Conservation (phyloP, 2,329 filamentous ascomycete species). For the Aspergillus sp. region DNA sequence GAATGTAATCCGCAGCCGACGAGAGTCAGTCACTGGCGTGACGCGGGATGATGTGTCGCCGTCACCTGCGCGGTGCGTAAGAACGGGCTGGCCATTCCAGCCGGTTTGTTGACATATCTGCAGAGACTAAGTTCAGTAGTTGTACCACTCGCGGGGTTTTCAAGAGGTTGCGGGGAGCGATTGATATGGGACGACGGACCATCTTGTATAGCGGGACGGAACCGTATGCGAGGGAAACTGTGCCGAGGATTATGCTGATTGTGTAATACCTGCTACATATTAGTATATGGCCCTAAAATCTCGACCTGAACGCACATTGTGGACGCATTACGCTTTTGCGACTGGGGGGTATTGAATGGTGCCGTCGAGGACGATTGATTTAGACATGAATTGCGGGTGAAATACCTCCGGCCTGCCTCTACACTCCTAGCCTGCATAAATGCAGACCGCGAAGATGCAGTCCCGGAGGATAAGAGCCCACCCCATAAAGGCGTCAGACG, state of each 20-base stretch:
- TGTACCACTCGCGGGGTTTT: not conserved
- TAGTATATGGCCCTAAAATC: slow-evolving; percentile 12
- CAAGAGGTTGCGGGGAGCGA: not conserved
- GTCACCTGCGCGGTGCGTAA: slow-evolving; percentile 68
- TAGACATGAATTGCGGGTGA: slow-evolving; percentile 33
- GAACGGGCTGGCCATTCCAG: slow-evolving; percentile 90
- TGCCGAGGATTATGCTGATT: slow-evolving; percentile 62
- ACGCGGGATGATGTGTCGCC: slow-evolving; percentile 74
- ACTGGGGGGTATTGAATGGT: slow-evolving; percentile 36
- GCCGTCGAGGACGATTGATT: slow-evolving; percentile 27
- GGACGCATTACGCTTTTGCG: slow-evolving; percentile 53
- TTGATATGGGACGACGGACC: slow-evolving; percentile 38
- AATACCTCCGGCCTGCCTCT: slow-evolving; percentile 29
- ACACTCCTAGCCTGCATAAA: slow-evolving; percentile 18
- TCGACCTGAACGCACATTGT: slow-evolving; percentile 40
- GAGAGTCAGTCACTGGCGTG: slow-evolving; percentile 74
- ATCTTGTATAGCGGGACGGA: slow-evolving; percentile 69
- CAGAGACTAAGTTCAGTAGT: not conserved
- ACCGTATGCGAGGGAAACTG: slow-evolving; percentile 63
- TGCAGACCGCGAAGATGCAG: slow-evolving; percentile 14
- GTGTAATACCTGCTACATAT: slow-evolving; percentile 58
- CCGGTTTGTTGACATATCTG: slow-evolving; percentile 57
- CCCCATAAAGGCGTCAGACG: slow-evolving; percentile 27
- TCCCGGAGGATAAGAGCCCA: slow-evolving; percentile 18
- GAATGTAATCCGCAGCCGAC: slow-evolving; percentile 92